Conservation (phyloP, 2,329 filamentous ascomycete species). For the Mariannaea elegans region DNA sequence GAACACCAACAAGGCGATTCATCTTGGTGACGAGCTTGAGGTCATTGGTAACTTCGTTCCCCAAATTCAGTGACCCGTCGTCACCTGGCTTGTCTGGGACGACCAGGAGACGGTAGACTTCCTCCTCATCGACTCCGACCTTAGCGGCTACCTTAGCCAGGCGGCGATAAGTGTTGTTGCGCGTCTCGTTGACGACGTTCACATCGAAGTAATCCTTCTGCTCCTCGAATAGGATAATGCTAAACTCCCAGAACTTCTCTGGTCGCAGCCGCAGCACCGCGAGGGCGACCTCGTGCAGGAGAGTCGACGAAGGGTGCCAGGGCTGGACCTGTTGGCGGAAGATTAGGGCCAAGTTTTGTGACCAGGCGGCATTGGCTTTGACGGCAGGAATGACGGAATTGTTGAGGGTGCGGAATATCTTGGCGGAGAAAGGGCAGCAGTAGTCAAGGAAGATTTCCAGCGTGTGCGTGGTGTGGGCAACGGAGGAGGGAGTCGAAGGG, state of each 20-base stretch:
- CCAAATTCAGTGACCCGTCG: constrained; percentile 77
- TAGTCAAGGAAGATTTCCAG: constrained; percentile 84
- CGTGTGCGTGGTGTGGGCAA: constrained; percentile 62
- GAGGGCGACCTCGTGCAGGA: constrained; percentile 83
- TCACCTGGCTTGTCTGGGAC: constrained; percentile 73
- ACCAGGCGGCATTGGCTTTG: constrained; percentile 64
- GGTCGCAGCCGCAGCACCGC: constrained; percentile 79
- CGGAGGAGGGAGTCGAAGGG: constrained; percentile 44
- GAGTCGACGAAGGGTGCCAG: constrained; percentile 89
- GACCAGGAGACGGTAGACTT: constrained; percentile 73
- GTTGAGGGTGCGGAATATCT: constrained; percentile 81
- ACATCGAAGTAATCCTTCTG: constrained; percentile 87
- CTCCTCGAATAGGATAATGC: constrained; percentile 68
- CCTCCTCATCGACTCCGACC: constrained; percentile 75
- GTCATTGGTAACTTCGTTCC: constrained; percentile 86
- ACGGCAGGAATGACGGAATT: constrained; percentile 71
- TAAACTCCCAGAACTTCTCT: constrained; percentile 82
- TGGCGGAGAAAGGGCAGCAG: constrained; percentile 78
- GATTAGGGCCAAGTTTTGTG: constrained; percentile 73
- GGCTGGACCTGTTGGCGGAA: constrained; percentile 94
- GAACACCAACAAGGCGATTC: constrained; percentile 80
- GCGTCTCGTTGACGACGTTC: constrained; percentile 81
- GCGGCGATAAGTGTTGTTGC: constrained; percentile 84
- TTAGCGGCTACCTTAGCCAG: constrained; percentile 77
- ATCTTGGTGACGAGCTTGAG: constrained; percentile 86